Percentiles rank a stretch among this genome's conserved stretches.
These are phyloP conservation scores for Cicer yamashitae DNA, from an alignment of 306 rosid genomes.

Conservation along the genomic window DNA sequence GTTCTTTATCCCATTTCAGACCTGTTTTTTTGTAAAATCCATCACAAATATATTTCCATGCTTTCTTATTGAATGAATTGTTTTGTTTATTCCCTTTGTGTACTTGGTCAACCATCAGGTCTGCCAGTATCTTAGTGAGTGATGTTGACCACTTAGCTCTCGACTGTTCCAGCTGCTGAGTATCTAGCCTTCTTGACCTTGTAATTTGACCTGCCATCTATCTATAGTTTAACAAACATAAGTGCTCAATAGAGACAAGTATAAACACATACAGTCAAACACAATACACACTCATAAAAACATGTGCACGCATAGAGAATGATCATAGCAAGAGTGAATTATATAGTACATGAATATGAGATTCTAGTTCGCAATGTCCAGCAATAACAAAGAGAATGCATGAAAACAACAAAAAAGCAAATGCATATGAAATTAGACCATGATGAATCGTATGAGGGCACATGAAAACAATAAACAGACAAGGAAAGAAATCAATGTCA, in stretches of 20 bases:
- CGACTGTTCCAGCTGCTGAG: slow-evolving; percentile 62
- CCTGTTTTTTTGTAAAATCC: slow-evolving; percentile 65
- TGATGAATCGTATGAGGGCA: neutral
- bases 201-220: slow-evolving; percentile 68
- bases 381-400: slow-evolving; percentile 17
- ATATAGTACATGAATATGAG: neutral
- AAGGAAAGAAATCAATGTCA: slow-evolving; percentile 7
- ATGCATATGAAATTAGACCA: slow-evolving; percentile 4
- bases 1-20: slow-evolving; percentile 81
- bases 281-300: neutral
- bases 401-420: slow-evolving; percentile 11
- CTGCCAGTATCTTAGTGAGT: slow-evolving; percentile 71
- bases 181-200: slow-evolving; percentile 53
- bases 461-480: slow-evolving; percentile 21
- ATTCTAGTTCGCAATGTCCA: slow-evolving; percentile 10
- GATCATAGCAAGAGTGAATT: neutral
- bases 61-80: slow-evolving; percentile 69
- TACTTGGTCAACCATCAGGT: slow-evolving; percentile 70
- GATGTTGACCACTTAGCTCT: slow-evolving; percentile 75
- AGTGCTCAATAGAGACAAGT: slow-evolving; percentile 19
- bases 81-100: slow-evolving; percentile 60
- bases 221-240: slow-evolving; percentile 46
- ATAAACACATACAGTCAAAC: neutral
- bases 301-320: neutral
- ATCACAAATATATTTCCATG: slow-evolving; percentile 71